These are phyloP conservation scores for Dactylonectria macrodidyma DNA, from an alignment of 2,329 filamentous ascomycete species.

Conservation along the genomic window DNA sequence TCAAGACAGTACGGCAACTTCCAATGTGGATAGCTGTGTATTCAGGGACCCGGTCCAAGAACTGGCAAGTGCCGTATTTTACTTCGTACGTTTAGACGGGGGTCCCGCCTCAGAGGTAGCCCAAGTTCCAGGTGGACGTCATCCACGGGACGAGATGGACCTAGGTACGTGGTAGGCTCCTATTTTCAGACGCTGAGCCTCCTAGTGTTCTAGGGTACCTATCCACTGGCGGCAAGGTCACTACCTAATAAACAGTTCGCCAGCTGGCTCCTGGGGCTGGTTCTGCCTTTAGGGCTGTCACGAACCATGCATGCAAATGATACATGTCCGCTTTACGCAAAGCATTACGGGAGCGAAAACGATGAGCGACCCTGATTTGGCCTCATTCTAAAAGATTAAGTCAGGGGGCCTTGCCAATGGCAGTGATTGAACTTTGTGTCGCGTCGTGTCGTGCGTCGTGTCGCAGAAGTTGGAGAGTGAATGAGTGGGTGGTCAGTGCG, in stretches of 20 bases:
- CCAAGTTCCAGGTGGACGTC: conserved; percentile 18
- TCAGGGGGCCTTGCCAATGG: conserved; percentile 37
- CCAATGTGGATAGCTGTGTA: not conserved
- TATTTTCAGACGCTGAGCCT: conserved; percentile 23
- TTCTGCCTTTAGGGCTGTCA: not conserved
- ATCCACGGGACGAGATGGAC: not conserved
- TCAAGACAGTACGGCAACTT: conserved; percentile 2
- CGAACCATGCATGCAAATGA: not conserved
- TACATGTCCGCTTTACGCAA: not conserved
- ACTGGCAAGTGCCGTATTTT: not conserved
- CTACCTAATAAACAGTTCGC: not conserved
- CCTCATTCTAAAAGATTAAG: not conserved
- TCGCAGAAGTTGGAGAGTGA: conserved; percentile 5
- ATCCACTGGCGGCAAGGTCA: conserved; percentile 22
- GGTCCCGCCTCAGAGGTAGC: not conserved
- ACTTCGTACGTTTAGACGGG: not conserved
- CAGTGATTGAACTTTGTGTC: conserved; percentile 17
- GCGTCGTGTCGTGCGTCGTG: not conserved
- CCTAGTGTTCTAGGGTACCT: not conserved
- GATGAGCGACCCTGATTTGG: not conserved
- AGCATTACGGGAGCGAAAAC: not conserved
- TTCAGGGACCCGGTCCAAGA: not conserved
- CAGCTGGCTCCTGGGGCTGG: not conserved
- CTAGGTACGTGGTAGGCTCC: not conserved
- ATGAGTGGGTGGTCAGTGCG: not conserved